phyloP scores from a whole-genome alignment of 768 basidiomycete species.

The Termitomyces heimii region DNA sequence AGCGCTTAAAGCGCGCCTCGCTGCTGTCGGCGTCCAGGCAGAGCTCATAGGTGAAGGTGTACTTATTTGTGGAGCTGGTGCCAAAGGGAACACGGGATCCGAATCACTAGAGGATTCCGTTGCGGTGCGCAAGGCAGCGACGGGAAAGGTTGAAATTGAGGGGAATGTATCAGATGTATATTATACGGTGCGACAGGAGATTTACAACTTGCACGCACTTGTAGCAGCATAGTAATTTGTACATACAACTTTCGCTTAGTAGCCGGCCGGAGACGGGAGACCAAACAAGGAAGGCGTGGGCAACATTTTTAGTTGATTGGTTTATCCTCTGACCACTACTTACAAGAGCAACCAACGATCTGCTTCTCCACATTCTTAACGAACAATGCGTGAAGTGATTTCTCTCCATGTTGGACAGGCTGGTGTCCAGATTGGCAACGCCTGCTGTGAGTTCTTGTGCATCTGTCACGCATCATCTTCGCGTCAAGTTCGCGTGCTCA shows the following conservation, averaged over 20 bases:
- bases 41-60: constrained; percentile 98
- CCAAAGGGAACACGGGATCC: constrained; percentile 31
- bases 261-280: constrained; percentile 15
- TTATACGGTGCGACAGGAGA: constrained; percentile 82
- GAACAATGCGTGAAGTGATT: constrained; percentile 91
- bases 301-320: constrained; percentile 20
- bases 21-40: constrained; percentile 72
- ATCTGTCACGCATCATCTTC: constrained; percentile 19
- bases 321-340: constrained; percentile 28
- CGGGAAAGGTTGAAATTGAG: constrained; percentile 85
- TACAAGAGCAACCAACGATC: constrained; percentile 9
- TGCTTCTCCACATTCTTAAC: constrained; percentile 13
- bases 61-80: constrained; percentile 74
- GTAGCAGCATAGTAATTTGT: constrained; percentile 52
- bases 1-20: constrained; percentile 75
- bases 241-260: constrained; percentile 8
- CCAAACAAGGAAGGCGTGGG: constrained; percentile 20
- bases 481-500: constrained; percentile 34
- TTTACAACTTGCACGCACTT: constrained; percentile 87
- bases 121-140: constrained; percentile 81
- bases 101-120: constrained; percentile 62
- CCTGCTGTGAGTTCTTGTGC: constrained; percentile 75
- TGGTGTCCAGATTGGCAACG: constrained; percentile 96
- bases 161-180: constrained; percentile 86
- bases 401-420: constrained; percentile 99